These are phyloP conservation scores for Colletotrichum sp. DNA, from an alignment of 2,329 filamentous ascomycete genomes.

Conservation along the genomic window DNA sequence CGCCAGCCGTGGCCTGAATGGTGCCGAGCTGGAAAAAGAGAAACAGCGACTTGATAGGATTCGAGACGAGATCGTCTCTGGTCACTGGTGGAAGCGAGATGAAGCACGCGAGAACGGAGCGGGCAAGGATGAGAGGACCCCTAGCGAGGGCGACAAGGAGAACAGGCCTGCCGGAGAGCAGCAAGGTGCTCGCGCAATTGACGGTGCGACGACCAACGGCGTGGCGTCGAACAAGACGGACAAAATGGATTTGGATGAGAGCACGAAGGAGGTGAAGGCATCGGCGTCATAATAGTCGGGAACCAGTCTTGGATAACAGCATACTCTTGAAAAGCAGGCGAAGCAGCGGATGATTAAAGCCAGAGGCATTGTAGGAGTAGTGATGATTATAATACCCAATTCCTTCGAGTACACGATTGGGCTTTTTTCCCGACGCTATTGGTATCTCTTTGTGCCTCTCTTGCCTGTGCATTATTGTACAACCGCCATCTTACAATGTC, in stretches of 20 bases:
- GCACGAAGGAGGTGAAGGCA: neutral
- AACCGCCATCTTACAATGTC: neutral
- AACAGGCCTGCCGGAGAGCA: slow-evolving; percentile 37
- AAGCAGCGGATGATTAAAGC: neutral
- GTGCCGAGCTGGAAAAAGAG: slow-evolving; percentile 11
- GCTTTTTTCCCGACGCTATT: neutral
- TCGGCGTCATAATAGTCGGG: neutral
- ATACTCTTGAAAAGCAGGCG: neutral
- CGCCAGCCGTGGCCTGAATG: slow-evolving; percentile 20
- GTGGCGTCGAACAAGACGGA: neutral
- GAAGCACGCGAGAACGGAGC: slow-evolving; percentile 22
- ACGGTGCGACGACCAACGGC: neutral
- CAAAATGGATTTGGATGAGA: slow-evolving; percentile 3
- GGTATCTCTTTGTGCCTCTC: neutral
- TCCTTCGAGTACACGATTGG: neutral
- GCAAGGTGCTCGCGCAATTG: neutral
- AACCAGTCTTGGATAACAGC: neutral
- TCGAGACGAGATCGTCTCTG: slow-evolving; percentile 31
- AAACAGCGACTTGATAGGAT: slow-evolving; percentile 24
- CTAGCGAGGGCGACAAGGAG: slow-evolving; percentile 51
- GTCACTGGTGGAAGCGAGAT: slow-evolving; percentile 37
- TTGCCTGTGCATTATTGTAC: neutral
- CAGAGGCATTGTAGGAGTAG: slow-evolving; percentile 14
- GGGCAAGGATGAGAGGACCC: slow-evolving; percentile 31
- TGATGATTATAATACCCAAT: slow-evolving; percentile 18